These are phyloP conservation scores for Monosporozyma aerobia DNA, from an alignment of 805 yeast genomes.

Conservation along the genomic window DNA sequence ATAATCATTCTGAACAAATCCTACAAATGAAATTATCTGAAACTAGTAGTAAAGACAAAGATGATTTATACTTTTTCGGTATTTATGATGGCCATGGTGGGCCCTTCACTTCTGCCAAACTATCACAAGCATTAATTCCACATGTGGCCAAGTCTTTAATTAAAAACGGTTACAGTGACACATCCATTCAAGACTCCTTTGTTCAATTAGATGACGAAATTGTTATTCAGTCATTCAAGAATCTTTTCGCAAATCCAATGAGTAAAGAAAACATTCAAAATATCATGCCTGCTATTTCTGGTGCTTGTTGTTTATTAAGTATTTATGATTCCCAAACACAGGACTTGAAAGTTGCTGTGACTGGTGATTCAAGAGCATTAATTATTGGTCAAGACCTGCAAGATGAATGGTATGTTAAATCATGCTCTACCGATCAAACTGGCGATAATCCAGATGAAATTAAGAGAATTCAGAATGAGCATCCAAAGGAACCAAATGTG, in stretches of 20 bases:
- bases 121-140: slow-evolving; percentile 69
- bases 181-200: slow-evolving; percentile 60
- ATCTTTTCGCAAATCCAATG: slow-evolving; percentile 57
- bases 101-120: slow-evolving; percentile 81
- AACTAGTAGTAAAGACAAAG: slow-evolving; percentile 24
- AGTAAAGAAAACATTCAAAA: slow-evolving; percentile 43
- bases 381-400: slow-evolving; percentile 48
- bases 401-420: slow-evolving; percentile 76
- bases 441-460: slow-evolving; percentile 87
- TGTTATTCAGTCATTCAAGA: slow-evolving; percentile 63
- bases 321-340: slow-evolving; percentile 73
- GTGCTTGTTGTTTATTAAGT: slow-evolving; percentile 85
- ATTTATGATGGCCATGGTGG: slow-evolving; percentile 97
- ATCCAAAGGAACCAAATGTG: slow-evolving; percentile 83
- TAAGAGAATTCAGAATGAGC: slow-evolving; percentile 71
- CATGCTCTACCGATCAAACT: slow-evolving; percentile 85
- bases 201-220: slow-evolving; percentile 77
- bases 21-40: slow-evolving; percentile 50
- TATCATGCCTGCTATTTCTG: slow-evolving; percentile 89
- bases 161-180: slow-evolving; percentile 30
- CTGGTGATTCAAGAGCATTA: slow-evolving; percentile 93
- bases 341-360: slow-evolving; percentile 77
- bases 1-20: slow-evolving; percentile 78
- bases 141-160: slow-evolving; percentile 56
- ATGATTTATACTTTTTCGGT: slow-evolving; percentile 91